Percentiles rank a stretch among this genome's conserved stretches.
Evolutionary conservation across 305 asterid genomes (phyloP).

Genomic region (Ruellia speciosa): DNA sequence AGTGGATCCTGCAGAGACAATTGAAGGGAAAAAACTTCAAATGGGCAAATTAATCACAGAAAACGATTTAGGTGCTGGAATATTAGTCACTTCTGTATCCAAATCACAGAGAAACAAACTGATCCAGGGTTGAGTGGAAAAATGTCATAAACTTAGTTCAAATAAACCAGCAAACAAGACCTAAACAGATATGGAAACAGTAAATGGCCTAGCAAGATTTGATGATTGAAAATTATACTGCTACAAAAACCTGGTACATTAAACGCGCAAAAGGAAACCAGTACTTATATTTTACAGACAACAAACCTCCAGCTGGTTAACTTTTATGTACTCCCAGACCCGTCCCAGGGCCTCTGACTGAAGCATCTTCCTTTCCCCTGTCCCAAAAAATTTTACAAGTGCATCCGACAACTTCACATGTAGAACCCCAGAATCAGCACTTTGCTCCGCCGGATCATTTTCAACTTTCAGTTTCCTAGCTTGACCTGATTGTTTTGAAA

Average conservation of each 20-base stretch:
- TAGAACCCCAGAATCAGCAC: slow-evolving; percentile 25
- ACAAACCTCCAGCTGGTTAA: slow-evolving; percentile 59
- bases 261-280: background rate
- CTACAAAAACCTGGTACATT: background rate
- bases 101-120: background rate
- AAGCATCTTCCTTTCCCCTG: slow-evolving; percentile 50
- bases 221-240: background rate
- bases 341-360: slow-evolving; percentile 53
- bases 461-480: slow-evolving; percentile 47
- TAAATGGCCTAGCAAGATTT: background rate
- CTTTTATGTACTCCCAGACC: slow-evolving; percentile 26
- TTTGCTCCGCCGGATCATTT: slow-evolving; percentile 29
- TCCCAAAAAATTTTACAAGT: slow-evolving; percentile 50
- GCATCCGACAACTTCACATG: slow-evolving; percentile 48
- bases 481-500: slow-evolving; percentile 42
- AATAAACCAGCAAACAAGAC: background rate
- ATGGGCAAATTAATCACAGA: no score
- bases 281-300: background rate
- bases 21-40: background rate
- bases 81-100: no score
- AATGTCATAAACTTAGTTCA: background rate
- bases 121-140: background rate
- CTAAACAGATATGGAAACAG: background rate
- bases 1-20: slow-evolving; percentile 46
- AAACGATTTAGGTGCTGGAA: no score